These are phyloP conservation scores for Colletotrichum tanaceti DNA, from an alignment of 2,329 filamentous ascomycete genomes.

Conservation along the genomic window DNA sequence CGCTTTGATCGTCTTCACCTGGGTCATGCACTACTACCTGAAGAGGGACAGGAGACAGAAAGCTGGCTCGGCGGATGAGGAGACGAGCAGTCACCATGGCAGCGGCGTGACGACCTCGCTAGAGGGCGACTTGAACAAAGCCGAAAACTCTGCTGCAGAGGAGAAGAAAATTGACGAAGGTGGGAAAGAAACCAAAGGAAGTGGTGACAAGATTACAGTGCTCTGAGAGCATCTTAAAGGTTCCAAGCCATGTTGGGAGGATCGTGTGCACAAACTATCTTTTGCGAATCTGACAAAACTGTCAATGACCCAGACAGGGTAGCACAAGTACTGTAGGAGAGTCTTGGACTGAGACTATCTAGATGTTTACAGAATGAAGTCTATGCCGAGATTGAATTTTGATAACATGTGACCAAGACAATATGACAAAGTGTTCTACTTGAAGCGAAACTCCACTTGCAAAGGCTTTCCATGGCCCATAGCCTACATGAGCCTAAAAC, in stretches of 20 bases:
- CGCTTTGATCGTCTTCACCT: conserved; percentile 22
- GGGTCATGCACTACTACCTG: conserved; percentile 31
- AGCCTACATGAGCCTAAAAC: no score
- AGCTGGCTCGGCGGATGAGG: background rate
- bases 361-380: no score
- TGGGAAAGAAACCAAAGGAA: background rate
- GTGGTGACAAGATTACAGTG: background rate
- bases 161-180: background rate
- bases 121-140: background rate
- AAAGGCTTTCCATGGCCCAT: no score
- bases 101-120: background rate
- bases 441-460: no score
- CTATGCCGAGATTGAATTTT: no score
- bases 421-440: no score
- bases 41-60: conserved; percentile 19
- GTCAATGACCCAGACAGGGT: background rate
- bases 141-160: background rate
- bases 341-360: no score
- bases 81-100: background rate
- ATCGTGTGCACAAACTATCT: background rate
- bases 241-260: background rate
- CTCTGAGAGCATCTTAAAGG: background rate
- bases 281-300: background rate
- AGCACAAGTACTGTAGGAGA: no score
- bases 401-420: no score